phyloP scores from a whole-genome alignment of 2,329 filamentous ascomycete genomes.

The Lizonia empirigonia region DNA sequence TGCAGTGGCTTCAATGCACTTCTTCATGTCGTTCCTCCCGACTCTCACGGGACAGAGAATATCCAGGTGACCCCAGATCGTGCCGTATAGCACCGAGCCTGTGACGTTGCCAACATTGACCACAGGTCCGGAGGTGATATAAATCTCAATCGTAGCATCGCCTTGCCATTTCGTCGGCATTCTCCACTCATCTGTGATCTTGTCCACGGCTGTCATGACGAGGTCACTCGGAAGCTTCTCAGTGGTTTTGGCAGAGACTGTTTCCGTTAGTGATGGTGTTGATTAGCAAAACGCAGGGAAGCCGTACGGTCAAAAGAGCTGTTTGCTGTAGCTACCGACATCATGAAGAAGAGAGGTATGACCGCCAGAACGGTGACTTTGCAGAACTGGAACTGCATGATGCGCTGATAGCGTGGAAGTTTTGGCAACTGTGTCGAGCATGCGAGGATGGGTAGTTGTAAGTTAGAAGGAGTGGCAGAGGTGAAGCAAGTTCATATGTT shows the following conservation, averaged over 20 bases:
- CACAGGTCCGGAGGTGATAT: background rate
- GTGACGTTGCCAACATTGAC: conserved; percentile 3
- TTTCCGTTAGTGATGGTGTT: background rate
- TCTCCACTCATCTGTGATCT: background rate
- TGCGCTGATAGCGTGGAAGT: too few relatives aligned
- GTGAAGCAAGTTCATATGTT: background rate
- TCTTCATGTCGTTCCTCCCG: background rate
- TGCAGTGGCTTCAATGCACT: background rate
- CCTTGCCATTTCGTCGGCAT: background rate
- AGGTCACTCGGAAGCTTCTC: background rate
- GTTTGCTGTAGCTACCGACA: background rate
- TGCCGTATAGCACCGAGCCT: background rate
- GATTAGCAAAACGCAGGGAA: background rate
- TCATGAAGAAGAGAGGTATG: background rate
- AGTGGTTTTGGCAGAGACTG: background rate
- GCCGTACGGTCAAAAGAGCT: background rate
- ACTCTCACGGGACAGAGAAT: background rate
- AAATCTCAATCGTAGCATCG: background rate
- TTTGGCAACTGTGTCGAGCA: background rate
- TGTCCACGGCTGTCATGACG: background rate
- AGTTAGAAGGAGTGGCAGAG: background rate
- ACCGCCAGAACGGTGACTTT: background rate
- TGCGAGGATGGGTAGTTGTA: background rate
- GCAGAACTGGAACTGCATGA: background rate
- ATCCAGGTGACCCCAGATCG: background rate